Percentiles rank a stretch among this genome's conserved stretches.
Conservation (phyloP, 2,329 filamentous ascomycete species). For the Ophiostoma sp. region DNA sequence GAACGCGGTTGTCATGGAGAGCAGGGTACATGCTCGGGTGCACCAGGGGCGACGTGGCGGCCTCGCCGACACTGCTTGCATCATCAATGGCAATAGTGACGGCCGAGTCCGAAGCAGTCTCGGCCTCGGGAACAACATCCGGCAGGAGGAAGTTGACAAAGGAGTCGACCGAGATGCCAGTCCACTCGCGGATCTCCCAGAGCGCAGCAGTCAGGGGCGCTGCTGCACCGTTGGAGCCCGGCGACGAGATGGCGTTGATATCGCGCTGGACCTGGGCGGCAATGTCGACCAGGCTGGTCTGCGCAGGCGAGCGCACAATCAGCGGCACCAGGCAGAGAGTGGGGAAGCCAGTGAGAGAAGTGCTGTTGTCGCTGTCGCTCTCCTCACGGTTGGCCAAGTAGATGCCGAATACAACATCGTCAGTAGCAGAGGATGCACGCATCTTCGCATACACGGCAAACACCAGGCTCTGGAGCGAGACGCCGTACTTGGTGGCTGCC, state of each 20-base stretch:
- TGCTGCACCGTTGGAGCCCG: conserved; percentile 32
- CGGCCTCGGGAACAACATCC: not conserved
- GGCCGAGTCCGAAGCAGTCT: not conserved
- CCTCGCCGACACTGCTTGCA: not conserved
- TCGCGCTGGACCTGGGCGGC: conserved; percentile 64
- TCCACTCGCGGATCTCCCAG: conserved; percentile 70
- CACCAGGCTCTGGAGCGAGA: conserved; percentile 69
- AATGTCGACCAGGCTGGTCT: conserved; percentile 40
- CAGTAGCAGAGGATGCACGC: not conserved
- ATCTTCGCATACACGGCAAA: conserved; percentile 61
- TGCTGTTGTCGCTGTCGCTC: conserved; percentile 28
- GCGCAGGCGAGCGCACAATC: conserved; percentile 41
- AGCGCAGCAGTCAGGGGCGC: conserved; percentile 57
- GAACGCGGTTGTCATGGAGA: conserved; percentile 30
- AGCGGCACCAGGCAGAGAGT: conserved; percentile 77
- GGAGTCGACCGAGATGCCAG: conserved; percentile 60
- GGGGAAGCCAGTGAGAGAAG: conserved; percentile 49
- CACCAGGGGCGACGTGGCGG: conserved; percentile 7
- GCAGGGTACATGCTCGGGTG: conserved; percentile 23
- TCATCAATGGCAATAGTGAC: not conserved
- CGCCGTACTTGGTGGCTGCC: conserved; percentile 42
- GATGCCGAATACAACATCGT: conserved; percentile 62
- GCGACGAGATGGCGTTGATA: conserved; percentile 54
- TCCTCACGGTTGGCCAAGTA: conserved; percentile 74
- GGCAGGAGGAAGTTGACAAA: conserved; percentile 77